Percentiles rank a stretch among this genome's conserved stretches.
phyloP scores from a whole-genome alignment of 768 basidiomycete genomes.

The Gymnopilus dilepis region DNA sequence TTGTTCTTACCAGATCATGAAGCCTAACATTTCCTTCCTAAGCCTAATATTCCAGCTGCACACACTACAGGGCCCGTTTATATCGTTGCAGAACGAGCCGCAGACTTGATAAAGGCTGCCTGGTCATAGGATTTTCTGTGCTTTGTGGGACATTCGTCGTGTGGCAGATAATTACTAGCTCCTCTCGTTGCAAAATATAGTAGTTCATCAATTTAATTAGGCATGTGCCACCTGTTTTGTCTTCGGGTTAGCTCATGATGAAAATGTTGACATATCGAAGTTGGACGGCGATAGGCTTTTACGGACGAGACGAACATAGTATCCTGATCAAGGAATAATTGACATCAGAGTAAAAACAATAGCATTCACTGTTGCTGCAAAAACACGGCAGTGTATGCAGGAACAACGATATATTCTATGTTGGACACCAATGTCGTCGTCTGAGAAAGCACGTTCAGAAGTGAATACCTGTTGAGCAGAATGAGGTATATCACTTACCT shows the following conservation, averaged over 20 bases:
- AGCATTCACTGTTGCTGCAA: slow-evolving; percentile 32
- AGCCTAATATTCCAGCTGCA: neutral
- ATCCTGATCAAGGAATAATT: too few relatives aligned
- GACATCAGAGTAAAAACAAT: neutral
- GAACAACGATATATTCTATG: slow-evolving; percentile 39
- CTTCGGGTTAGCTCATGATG: too few relatives aligned
- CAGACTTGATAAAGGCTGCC: neutral
- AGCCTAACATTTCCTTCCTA: neutral
- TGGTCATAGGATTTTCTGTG: too few relatives aligned
- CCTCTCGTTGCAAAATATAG: neutral
- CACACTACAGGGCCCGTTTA: neutral
- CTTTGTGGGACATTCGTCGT: too few relatives aligned
- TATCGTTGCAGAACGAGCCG: neutral
- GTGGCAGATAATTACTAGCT: too few relatives aligned
- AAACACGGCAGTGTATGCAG: slow-evolving; percentile 44
- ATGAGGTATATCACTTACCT: slow-evolving; percentile 39
- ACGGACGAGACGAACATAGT: too few relatives aligned
- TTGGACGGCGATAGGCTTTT: too few relatives aligned
- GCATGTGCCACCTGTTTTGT: too few relatives aligned
- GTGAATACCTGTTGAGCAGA: neutral
- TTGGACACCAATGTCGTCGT: slow-evolving; percentile 37
- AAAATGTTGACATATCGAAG: too few relatives aligned
- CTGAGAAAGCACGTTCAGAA: slow-evolving; percentile 16
- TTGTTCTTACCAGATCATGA: neutral
- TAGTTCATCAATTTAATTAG: too few relatives aligned